Base-by-base conservation (phyloP, 495 filamentous ascomycete genomes). In the Penicillium canescens region DNA sequence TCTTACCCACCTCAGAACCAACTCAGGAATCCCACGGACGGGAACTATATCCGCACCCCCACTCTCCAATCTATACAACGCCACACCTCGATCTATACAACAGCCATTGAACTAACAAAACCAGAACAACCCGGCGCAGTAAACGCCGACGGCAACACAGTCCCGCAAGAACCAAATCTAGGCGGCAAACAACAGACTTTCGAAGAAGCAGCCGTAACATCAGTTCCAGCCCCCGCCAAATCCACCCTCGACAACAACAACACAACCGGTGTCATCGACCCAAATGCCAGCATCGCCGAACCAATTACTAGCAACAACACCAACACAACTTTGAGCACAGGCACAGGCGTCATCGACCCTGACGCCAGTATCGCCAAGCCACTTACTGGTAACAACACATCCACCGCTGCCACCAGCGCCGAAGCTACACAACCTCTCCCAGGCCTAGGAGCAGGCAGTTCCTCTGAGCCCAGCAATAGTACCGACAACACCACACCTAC, bases 121-220 rank as follows among this genome's bases (percentile, higher is more conserved):
- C 28, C 47, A 75, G 72, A 72, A 31, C 72, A 75, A 71, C 68
- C 63, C 13, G 63, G 61, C 31, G 65, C 69, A 16, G 66, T 66
- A 1, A 12, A 20, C 1, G 43, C 59, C 26, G 62, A 63, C 3
- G 39, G 18, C 16, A 66, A 68, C 45, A 72, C 72, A 1, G 61
- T 64, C 3, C 48, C 54, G 3, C 50, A 64, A 23, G 51, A 59
- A 4, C 57, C 57, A 0, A 54, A 49, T 4, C 41, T 60, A 9
- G 46, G 42, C 14, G 47, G 50, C 43, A 55, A 45, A 11, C 36
- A 37, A 21, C 14, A 28, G 31, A 16, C 33, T 3, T 34, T 41
- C 48, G 26, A 42, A 16, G 48, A 20, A 42, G 41, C 23, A 12
- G 14, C 11, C 24, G 3, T 56, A 9, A 47, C 55, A 52, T 18